phyloP scores from a whole-genome alignment of 495 filamentous ascomycete genomes.

The Copromyces sp. region DNA sequence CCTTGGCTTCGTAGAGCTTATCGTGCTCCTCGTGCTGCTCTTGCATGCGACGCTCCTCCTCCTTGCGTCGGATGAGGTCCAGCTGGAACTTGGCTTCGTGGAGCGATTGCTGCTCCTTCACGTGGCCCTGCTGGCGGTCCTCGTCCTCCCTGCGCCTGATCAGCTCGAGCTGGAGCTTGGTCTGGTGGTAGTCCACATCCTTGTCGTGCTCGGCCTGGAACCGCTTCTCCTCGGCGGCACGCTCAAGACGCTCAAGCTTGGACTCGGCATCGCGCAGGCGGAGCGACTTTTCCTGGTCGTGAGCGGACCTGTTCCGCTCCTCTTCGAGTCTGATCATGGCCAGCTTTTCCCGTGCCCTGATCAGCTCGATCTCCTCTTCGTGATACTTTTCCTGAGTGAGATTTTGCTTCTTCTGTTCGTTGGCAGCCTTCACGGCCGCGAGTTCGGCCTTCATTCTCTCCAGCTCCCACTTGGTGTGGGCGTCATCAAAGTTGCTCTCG shows the following conservation, averaged over 20 bases:
- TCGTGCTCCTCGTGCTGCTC: slow-evolving; percentile 31
- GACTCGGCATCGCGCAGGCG: not conserved
- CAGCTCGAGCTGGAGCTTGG: slow-evolving; percentile 16
- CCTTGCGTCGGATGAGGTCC: slow-evolving; percentile 16
- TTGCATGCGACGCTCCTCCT: slow-evolving; percentile 30
- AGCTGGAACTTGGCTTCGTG: slow-evolving; percentile 19
- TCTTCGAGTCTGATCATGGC: slow-evolving; percentile 9
- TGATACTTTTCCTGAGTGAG: slow-evolving; percentile 7
- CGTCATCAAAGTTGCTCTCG: slow-evolving; percentile 21
- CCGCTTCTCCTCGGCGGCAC: not conserved
- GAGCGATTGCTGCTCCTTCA: slow-evolving; percentile 19
- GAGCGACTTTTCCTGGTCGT: slow-evolving; percentile 8
- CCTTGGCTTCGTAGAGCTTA: slow-evolving; percentile 32
- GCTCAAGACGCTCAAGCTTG: not conserved
- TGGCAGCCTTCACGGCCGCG: slow-evolving; percentile 8
- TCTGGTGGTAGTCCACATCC: slow-evolving; percentile 5
- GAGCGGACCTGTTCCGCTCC: slow-evolving; percentile 10
- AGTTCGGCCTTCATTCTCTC: slow-evolving; percentile 14
- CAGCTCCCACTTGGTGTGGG: slow-evolving; percentile 14
- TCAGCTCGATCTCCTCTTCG: slow-evolving; percentile 2
- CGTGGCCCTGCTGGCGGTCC: slow-evolving; percentile 21
- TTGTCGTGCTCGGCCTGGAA: slow-evolving; percentile 5
- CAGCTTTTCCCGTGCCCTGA: slow-evolving; percentile 13
- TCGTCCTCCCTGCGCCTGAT: slow-evolving; percentile 35
- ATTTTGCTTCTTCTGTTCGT: slow-evolving; percentile 13